Evolutionary conservation across 257 asterid genomes (phyloP).

Genomic region (Nicotiana otophora): DNA sequence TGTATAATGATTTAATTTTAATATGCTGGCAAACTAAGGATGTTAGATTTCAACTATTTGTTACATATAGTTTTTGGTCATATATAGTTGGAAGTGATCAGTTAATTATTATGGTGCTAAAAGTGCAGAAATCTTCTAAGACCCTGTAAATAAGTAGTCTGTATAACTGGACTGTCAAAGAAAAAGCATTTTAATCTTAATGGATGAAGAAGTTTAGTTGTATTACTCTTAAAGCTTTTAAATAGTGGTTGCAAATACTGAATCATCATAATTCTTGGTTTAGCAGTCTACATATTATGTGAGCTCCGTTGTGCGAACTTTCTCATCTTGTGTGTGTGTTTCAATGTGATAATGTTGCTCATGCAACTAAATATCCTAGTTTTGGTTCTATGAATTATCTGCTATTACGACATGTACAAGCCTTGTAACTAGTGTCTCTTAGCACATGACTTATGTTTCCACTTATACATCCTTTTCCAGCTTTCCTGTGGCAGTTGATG

Average conservation of each 20-base stretch:
- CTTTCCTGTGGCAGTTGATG: conserved; percentile 98
- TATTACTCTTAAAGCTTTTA: background rate
- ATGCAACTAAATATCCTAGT: background rate
- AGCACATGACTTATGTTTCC: background rate
- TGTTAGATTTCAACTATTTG: background rate
- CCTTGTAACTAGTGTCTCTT: background rate
- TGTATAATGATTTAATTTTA: background rate
- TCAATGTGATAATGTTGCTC: background rate
- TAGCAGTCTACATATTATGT: background rate
- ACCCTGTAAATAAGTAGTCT: background rate
- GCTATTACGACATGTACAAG: background rate
- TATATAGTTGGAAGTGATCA: background rate
- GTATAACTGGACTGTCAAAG: background rate
- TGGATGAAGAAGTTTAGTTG: background rate
- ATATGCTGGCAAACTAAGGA: background rate
- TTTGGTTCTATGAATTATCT: background rate
- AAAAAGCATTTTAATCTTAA: background rate
- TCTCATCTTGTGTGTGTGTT: background rate
- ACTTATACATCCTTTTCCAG: conserved; percentile 40
- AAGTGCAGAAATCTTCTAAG: background rate
- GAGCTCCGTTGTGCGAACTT: background rate
- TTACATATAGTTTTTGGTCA: background rate
- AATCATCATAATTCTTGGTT: background rate
- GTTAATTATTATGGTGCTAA: background rate
- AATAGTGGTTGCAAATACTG: background rate